Evolutionary conservation across 345 rosid genomes (phyloP).

Genomic region (Gossypium mustelinum): DNA sequence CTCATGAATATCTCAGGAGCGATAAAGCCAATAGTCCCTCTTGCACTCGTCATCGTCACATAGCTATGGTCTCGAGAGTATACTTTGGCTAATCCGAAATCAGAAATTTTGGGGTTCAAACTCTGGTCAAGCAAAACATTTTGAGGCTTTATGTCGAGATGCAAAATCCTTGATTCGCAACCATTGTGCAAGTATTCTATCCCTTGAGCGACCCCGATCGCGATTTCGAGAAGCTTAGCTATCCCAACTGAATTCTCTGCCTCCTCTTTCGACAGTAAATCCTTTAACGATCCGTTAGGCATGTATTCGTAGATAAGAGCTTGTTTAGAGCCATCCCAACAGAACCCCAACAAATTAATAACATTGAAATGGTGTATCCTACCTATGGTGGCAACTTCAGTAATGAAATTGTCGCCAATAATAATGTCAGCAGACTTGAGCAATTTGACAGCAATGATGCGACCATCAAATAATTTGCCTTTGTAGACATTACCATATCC

Average conservation of each 20-base stretch:
- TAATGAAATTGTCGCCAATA: conserved; percentile 4
- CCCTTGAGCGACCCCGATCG: conserved; percentile 29
- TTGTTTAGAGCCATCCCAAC: conserved; percentile 13
- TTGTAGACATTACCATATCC: conserved; percentile 37
- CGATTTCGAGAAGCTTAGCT: conserved; percentile 24
- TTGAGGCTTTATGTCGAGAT: conserved; percentile 35
- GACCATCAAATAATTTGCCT: conserved; percentile 32
- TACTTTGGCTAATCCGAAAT: conserved; percentile 35
- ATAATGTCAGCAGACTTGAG: background rate
- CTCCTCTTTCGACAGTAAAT: conserved; percentile 15
- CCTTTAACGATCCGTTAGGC: conserved; percentile 7
- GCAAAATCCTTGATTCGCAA: conserved; percentile 28
- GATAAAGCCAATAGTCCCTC: conserved; percentile 32
- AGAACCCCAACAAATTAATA: conserved; percentile 10
- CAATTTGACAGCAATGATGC: conserved; percentile 30
- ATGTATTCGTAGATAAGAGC: conserved; percentile 16
- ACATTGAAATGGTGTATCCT: conserved; percentile 24
- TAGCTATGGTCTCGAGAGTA: conserved; percentile 20
- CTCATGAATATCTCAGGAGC: conserved; percentile 37
- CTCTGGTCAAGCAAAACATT: conserved; percentile 30
- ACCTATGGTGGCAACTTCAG: conserved; percentile 22
- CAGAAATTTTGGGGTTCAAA: conserved; percentile 32
- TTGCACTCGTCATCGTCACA: conserved; percentile 26
- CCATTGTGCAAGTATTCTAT: conserved; percentile 35
- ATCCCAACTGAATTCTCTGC: background rate